A percentile compares a stretch with the other conserved stretches of the same genome.
These are phyloP conservation scores for Atractiella rhizophila DNA, from an alignment of 768 basidiomycete species.

Conservation along the genomic window DNA sequence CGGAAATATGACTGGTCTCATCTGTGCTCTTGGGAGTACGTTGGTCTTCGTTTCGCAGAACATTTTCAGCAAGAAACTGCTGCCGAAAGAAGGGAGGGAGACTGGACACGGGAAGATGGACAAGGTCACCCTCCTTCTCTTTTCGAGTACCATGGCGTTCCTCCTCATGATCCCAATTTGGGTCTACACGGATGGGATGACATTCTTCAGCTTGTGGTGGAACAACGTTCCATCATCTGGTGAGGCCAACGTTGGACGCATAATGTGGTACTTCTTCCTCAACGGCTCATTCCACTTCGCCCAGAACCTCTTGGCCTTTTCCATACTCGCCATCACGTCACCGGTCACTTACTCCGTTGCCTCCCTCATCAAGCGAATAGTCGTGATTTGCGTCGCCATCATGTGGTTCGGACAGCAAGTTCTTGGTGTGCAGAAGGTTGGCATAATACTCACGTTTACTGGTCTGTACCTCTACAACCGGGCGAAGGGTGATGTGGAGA, in stretches of 20 bases:
- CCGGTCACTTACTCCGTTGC: constrained; percentile 98
- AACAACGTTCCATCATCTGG: constrained; percentile 13
- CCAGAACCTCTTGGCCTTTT: constrained; percentile 92
- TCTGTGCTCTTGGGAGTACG: constrained; percentile 90
- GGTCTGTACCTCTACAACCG: constrained; percentile 92
- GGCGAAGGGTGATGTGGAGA: constrained; percentile 74
- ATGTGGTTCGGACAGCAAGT: constrained; percentile 81
- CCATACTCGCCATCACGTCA: constrained; percentile 81
- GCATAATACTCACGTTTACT: constrained; percentile 68
- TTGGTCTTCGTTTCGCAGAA: constrained; percentile 92
- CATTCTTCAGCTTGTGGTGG: constrained; percentile 30
- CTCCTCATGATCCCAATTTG: constrained; percentile 88
- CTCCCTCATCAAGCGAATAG: constrained; percentile 88
- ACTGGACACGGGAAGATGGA: constrained; percentile 51
- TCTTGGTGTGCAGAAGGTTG: constrained; percentile 57
- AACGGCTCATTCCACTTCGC: constrained; percentile 91
- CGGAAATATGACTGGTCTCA: constrained; percentile 61
- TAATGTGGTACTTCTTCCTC: constrained; percentile 59
- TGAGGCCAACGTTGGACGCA: constrained; percentile 21
- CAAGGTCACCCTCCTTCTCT: constrained; percentile 85
- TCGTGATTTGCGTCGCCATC: constrained; percentile 91
- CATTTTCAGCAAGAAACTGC: constrained; percentile 96
- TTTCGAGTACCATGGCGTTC: constrained; percentile 84
- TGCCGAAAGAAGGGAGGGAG: constrained; percentile 33
- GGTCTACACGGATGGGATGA: constrained; percentile 61